Percentiles rank a stretch among this genome's conserved stretches.
Conservation (phyloP, 2,329 filamentous ascomycete species). For the Pseudogymnoascus sp. region DNA sequence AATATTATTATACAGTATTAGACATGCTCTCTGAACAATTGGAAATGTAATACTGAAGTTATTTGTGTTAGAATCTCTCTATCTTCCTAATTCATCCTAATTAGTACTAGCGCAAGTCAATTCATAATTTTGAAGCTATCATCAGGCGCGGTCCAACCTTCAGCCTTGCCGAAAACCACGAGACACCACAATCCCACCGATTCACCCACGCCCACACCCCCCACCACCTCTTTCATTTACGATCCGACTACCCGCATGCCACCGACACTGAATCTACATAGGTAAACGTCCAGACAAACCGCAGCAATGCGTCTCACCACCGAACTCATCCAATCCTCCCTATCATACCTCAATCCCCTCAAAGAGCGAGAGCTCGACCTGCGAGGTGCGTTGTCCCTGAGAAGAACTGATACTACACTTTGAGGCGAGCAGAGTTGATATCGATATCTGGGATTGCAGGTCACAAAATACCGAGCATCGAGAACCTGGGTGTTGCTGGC, state of each 20-base stretch:
- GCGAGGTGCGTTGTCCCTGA: conserved; percentile 82
- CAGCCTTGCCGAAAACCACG: conserved; percentile 14
- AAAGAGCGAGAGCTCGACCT: conserved; percentile 99
- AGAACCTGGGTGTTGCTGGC: conserved; percentile 92
- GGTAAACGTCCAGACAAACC: conserved; percentile 16
- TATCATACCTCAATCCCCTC: conserved; percentile 97
- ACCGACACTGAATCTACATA: conserved; percentile 4
- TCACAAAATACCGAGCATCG: conserved; percentile 94
- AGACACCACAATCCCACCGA: conserved; percentile 3
- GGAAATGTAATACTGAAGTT: not conserved
- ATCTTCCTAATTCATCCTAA: not conserved
- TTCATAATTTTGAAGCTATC: conserved; percentile 12
- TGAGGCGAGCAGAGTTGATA: conserved; percentile 77
- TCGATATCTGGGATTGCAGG: conserved; percentile 60
- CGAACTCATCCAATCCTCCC: conserved; percentile 87
- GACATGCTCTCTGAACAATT: not conserved
- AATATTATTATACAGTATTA: not conserved
- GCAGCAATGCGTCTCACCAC: conserved; percentile 82
- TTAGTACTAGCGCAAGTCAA: conserved; percentile 1
- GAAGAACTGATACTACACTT: conserved; percentile 95
- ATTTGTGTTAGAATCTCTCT: not conserved
- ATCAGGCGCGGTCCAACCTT: conserved; percentile 9
- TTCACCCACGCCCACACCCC: not conserved
- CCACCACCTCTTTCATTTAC: not conserved
- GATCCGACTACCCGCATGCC: not conserved